phyloP scores from a whole-genome alignment of 2,329 filamentous ascomycete genomes.

The Aspergillus sergii region DNA sequence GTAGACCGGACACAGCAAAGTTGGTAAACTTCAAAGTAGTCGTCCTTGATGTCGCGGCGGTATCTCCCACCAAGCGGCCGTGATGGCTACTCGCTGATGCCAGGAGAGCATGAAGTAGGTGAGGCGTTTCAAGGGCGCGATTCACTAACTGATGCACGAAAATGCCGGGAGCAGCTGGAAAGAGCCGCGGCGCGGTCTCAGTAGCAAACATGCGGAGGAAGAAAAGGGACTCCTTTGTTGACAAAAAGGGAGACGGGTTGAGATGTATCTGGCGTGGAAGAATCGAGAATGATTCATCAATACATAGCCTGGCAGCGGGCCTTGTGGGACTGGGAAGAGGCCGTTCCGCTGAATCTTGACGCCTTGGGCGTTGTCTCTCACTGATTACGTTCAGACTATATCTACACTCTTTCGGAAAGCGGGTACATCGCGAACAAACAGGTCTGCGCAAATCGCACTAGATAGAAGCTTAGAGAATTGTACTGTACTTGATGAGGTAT shows the following conservation, averaged over 20 bases:
- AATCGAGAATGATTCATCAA: neutral
- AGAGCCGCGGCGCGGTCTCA: conserved; percentile 29
- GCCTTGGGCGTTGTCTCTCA: conserved; percentile 1
- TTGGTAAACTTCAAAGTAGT: conserved; percentile 31
- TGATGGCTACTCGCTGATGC: conserved; percentile 33
- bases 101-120: conserved; percentile 32
- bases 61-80: conserved; percentile 26
- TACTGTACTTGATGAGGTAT: neutral
- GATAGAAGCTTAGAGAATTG: neutral
- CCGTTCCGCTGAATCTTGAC: conserved; percentile 6
- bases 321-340: neutral
- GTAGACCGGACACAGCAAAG: conserved; percentile 27
- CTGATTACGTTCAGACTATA: conserved; percentile 29
- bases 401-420: conserved; percentile 27
- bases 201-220: conserved; percentile 30
- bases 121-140: conserved; percentile 26
- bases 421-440: conserved; percentile 28
- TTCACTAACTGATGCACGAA: conserved; percentile 30
- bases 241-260: conserved; percentile 22
- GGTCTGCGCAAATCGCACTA: conserved; percentile 32
- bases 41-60: conserved; percentile 11
- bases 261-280: conserved; percentile 19
- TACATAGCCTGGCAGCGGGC: neutral
- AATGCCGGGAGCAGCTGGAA: conserved; percentile 27
- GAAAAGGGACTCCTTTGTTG: conserved; percentile 25